Percentiles rank a stretch among this genome's conserved stretches.
Conservation (phyloP, 306 rosid genomes). For the Prunus mume region DNA sequence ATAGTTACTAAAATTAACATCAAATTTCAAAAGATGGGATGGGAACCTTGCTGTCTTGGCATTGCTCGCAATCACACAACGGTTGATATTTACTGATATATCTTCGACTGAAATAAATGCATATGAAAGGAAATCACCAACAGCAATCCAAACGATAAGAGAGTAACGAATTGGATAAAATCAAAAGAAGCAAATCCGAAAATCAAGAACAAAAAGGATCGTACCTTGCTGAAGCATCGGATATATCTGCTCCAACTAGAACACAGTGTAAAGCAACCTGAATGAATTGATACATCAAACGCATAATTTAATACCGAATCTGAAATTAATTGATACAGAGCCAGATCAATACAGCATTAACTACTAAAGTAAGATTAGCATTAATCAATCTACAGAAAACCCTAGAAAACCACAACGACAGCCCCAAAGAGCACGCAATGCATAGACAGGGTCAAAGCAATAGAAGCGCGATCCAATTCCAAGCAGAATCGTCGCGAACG, state of each 20-base stretch:
- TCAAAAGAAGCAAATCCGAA: conserved; percentile 2
- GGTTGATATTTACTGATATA: conserved; percentile 20
- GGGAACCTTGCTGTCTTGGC: conserved; percentile 44
- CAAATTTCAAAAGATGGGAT: conserved; percentile 8
- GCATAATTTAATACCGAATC: conserved; percentile 9
- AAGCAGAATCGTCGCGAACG: not conserved
- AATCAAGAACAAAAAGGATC: not conserved
- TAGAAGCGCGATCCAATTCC: not conserved
- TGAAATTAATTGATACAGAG: not conserved
- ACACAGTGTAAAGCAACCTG: conserved; percentile 49
- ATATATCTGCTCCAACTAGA: conserved; percentile 29
- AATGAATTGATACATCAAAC: conserved; percentile 16
- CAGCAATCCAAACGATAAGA: conserved; percentile 5
- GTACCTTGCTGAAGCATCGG: conserved; percentile 46
- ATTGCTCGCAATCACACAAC: conserved; percentile 46
- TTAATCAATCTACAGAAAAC: not conserved
- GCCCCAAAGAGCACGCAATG: not conserved
- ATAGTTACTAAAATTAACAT: not conserved
- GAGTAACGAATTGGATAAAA: not conserved
- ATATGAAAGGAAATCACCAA: conserved; percentile 1
- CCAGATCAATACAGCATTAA: not conserved
- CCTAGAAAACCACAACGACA: conserved; percentile 2
- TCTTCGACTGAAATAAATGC: conserved; percentile 19
- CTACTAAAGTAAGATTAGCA: not conserved
- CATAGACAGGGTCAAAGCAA: not conserved